Base-by-base conservation (phyloP, 441 rosid species). In the Euphorbia celastroides region DNA sequence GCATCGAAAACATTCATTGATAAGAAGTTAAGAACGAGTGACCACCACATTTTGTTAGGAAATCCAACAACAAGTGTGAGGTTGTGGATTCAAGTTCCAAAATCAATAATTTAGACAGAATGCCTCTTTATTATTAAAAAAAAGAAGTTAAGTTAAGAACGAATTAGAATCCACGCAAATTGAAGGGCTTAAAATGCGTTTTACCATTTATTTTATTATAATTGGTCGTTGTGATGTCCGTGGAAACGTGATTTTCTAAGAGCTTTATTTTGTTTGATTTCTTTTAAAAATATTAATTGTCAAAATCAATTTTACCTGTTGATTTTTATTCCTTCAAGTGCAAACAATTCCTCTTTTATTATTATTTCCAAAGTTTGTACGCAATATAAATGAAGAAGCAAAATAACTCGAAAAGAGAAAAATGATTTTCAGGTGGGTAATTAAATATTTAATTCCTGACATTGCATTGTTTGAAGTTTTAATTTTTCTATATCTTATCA, bases 281-380 rank as follows among this genome's bases (percentile, higher is more conserved):
- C 20, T 48, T 48, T 17, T 48, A 20, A 16, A 48, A 12, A 1
- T 3, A 17, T 17, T 5, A 12, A 48, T 41, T 41, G 44, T 9
- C 44, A 41, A 41, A 41, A 41, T 9, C 44, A 41, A 41, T 41
- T 10, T 7, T 9, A 41, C 25, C 9, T 6, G 0, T 56, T 30
- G 44, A 30, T 14, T 52, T 68, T 50, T 11, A 57, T 70, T 70
- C 72, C 80, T 73, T 77, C 68, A 31, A 64, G 48, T 69, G 44
- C 57, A 69, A 71, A 72, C 69, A 38, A 67, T 31, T 57, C 19
- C 20, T 28, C 9, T 10, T 16, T 60, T 60, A 27, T 56, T 57
- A 42, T 22, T 51, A 42, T 34, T 20, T 46, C 41, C 44, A 26
- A 25, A 7, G 54, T 25, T 27, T 42, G 68, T 42, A 51, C 41